Base-by-base conservation (phyloP, 148 eudicot species). In the Spergularia bocconei region DNA sequence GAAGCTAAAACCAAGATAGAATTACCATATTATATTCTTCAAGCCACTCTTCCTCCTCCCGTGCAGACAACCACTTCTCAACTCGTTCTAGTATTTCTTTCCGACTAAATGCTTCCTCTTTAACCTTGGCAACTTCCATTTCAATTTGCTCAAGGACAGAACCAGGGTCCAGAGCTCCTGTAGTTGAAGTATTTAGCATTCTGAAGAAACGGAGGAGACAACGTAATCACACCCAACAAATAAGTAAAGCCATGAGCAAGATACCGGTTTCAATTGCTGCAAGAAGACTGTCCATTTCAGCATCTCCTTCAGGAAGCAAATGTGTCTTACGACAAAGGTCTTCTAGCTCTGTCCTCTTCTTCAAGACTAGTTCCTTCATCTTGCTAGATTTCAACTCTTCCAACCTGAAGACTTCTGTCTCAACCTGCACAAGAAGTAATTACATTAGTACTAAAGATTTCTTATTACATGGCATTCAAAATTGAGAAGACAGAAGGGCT, bases 11-110 rank as follows among this genome's bases (percentile, higher is more conserved):
- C 72, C 44, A 58, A 51, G 39, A 36, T 61, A 54, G 47, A 25
- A 25, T 19, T 82, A 95, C 99, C 96, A 83, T 87, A 54, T 88
- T 95, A 65, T 95, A 95, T 53, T 95, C 90, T 75, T 95, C 99
- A 23, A 95, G 97, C 99, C 99, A 95, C 76, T 84, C 82, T 80
- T 95, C 97, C 82, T 95, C 99, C 51, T 90, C 97, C 66, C 97
- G 84, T 13, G 96, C 97, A 41, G 78, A 87, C 80, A 88, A 69
- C 97, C 97, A 95, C 80, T 89, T 92, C 80, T 95, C 99, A 56
- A 95, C 92, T 81, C 75, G 89, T 52, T 95, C 99, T 25, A 95
- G 87, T 80, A 95, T 89, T 76, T 95, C 99, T 86, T 92, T 89
- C 71, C 99, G 85, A 85, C 94, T 89, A 73, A 87, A 86, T 51